Evolutionary conservation across 345 rosid genomes (phyloP).

Genomic region (Physaria fendleri): DNA sequence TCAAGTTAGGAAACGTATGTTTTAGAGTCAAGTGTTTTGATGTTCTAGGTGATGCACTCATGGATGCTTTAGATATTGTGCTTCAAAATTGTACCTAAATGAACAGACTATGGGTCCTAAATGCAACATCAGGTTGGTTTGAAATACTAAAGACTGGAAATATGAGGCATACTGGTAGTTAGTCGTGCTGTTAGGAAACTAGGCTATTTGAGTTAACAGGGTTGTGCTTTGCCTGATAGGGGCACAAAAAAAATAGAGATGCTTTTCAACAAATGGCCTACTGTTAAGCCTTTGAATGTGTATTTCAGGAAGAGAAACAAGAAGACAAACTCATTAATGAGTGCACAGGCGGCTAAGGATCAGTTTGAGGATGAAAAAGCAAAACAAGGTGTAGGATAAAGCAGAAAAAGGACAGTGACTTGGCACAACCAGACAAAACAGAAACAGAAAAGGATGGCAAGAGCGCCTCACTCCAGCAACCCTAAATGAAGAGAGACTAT

Average conservation of each 20-base stretch:
- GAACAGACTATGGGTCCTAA: slow-evolving; percentile 98
- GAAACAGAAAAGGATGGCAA: too few relatives aligned
- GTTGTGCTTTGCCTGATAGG: slow-evolving; percentile 82
- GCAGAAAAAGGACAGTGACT: too few relatives aligned
- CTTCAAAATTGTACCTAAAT: slow-evolving; percentile 95
- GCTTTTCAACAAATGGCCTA: slow-evolving; percentile 86
- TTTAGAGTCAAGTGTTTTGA: slow-evolving; percentile 9
- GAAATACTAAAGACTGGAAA: background rate
- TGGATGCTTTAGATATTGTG: slow-evolving; percentile 82
- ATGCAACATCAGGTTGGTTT: slow-evolving; percentile 99
- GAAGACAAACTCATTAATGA: too few relatives aligned
- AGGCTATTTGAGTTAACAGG: too few relatives aligned
- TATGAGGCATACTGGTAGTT: background rate
- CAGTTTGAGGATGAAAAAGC: too few relatives aligned
- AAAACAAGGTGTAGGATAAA: too few relatives aligned
- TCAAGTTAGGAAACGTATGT: background rate
- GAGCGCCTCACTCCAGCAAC: too few relatives aligned
- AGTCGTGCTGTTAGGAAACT: background rate
- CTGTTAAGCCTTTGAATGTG: too few relatives aligned
- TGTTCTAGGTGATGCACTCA: slow-evolving; percentile 51
- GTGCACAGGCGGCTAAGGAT: too few relatives aligned
- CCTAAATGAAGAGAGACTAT: too few relatives aligned
- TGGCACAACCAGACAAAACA: too few relatives aligned
- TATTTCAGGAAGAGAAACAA: too few relatives aligned
- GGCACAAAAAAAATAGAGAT: slow-evolving; percentile 80